Percentiles rank a stretch among this genome's conserved stretches.
Evolutionary conservation across 1,139 yeast genomes (phyloP).

Genomic region (Geotrichum carabidarum): DNA sequence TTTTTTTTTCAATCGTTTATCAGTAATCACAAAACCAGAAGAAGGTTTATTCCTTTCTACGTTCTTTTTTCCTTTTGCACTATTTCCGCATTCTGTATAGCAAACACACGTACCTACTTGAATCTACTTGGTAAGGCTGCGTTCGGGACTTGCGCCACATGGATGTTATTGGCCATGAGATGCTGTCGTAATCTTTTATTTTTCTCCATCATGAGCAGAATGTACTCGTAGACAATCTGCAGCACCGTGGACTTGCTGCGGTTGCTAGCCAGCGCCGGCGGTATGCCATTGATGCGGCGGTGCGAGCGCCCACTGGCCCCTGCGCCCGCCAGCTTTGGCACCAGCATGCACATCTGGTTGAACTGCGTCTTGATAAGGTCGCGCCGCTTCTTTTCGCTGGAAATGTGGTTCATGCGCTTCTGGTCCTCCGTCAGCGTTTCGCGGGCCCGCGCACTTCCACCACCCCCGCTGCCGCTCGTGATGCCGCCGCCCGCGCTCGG

Average conservation of each 20-base stretch:
- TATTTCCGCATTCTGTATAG: not conserved
- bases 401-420: constrained; percentile 64
- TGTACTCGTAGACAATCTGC: constrained; percentile 34
- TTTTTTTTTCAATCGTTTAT: too few relatives aligned
- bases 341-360: constrained; percentile 36
- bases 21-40: too few relatives aligned
- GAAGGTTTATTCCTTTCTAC: not conserved
- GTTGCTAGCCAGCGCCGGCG: constrained; percentile 29
- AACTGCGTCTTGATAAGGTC: constrained; percentile 53
- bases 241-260: constrained; percentile 33
- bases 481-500: not conserved
- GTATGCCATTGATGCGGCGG: not conserved
- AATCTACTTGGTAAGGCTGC: too few relatives aligned
- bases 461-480: not conserved
- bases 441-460: not conserved
- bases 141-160: not conserved
- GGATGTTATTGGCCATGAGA: not conserved
- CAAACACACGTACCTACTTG: not conserved
- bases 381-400: constrained; percentile 71
- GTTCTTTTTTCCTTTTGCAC: not conserved
- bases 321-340: constrained; percentile 32
- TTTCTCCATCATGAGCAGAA: constrained; percentile 29
- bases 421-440: constrained; percentile 58
- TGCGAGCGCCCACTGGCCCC: constrained; percentile 16
- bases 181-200: constrained; percentile 4